phyloP scores from a whole-genome alignment of 2,329 filamentous ascomycete species.

The Aspergillus tubingensis region DNA sequence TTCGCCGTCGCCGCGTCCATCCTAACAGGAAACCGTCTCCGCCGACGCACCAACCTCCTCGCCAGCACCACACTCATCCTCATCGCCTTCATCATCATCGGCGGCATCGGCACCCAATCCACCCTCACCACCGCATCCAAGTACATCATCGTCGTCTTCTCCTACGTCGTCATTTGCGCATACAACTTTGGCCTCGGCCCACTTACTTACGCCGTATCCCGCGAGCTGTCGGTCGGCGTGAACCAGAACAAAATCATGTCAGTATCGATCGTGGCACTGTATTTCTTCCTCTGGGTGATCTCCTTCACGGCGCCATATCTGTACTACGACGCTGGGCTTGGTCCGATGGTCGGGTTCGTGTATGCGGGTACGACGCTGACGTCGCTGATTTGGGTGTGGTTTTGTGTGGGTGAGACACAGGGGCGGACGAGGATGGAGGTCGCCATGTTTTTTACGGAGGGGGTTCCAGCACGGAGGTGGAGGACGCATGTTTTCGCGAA shows the following conservation, averaged over 20 bases:
- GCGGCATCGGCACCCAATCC: conserved; percentile 41
- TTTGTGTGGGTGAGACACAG: conserved; percentile 45
- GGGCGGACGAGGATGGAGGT: conserved; percentile 41
- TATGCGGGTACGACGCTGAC: conserved; percentile 34
- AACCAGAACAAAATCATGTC: conserved; percentile 53
- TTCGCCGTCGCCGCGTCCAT: conserved; percentile 45
- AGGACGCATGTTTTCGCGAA: conserved; percentile 24
- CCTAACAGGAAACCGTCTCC: conserved; percentile 45
- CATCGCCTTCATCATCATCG: conserved; percentile 45
- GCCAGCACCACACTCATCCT: conserved; percentile 44
- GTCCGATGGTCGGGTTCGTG: conserved; percentile 39
- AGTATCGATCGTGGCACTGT: conserved; percentile 48
- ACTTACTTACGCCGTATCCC: conserved; percentile 46
- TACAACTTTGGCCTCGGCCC: conserved; percentile 52
- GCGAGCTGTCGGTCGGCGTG: conserved; percentile 52
- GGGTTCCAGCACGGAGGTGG: conserved; percentile 39
- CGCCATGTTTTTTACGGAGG: conserved; percentile 42
- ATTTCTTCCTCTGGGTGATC: conserved; percentile 34
- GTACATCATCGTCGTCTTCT: conserved; percentile 43
- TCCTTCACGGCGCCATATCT: conserved; percentile 39
- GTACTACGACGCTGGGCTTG: conserved; percentile 35
- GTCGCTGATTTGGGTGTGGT: conserved; percentile 37
- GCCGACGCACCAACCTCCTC: conserved; percentile 42
- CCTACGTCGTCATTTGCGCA: conserved; percentile 46
- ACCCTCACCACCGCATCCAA: conserved; percentile 17